phyloP scores from a whole-genome alignment of 192 early-diverging fungal genomes.

The Gorgonomyces haynaldii region DNA sequence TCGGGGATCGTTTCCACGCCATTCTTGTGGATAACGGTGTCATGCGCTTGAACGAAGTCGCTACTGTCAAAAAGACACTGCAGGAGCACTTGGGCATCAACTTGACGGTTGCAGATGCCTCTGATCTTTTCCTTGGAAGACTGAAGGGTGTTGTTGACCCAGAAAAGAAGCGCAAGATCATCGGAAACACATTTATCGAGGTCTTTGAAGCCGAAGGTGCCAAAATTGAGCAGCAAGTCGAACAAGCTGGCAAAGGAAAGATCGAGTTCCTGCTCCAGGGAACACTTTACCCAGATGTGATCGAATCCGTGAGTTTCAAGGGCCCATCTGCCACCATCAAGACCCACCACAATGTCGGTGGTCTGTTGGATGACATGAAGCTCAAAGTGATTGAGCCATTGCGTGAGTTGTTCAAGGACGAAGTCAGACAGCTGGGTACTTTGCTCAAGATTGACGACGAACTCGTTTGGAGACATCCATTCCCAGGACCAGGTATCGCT shows the following conservation, averaged over 20 bases:
- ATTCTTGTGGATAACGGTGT: slow-evolving; percentile 97
- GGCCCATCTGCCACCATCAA: slow-evolving; percentile 97
- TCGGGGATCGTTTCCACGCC: slow-evolving; percentile 97
- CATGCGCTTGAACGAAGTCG: slow-evolving; percentile 96
- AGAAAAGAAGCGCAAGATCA: slow-evolving; percentile 97
- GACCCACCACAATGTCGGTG: slow-evolving; percentile 99
- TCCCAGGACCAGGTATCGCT: slow-evolving; percentile 98
- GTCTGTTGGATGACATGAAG: slow-evolving; percentile 92
- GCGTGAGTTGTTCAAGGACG: slow-evolving; percentile 97
- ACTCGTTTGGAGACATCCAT: slow-evolving; percentile 96
- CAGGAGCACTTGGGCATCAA: slow-evolving; percentile 90
- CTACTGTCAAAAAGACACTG: slow-evolving; percentile 67
- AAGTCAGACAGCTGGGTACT: slow-evolving; percentile 91
- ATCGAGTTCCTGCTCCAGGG: slow-evolving; percentile 96
- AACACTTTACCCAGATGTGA: slow-evolving; percentile 97
- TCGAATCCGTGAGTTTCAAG: slow-evolving; percentile 98
- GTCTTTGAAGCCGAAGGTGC: slow-evolving; percentile 91
- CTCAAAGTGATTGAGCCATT: slow-evolving; percentile 96
- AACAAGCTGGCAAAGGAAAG: slow-evolving; percentile 57
- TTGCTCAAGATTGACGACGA: slow-evolving; percentile 86
- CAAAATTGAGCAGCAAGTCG: slow-evolving; percentile 69
- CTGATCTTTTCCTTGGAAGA: slow-evolving; percentile 64
- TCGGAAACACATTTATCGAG: slow-evolving; percentile 97
- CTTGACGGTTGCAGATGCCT: slow-evolving; percentile 81
- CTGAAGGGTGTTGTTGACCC: slow-evolving; percentile 90